Conservation (phyloP, 345 rosid genomes). For the Citrus australasica region DNA sequence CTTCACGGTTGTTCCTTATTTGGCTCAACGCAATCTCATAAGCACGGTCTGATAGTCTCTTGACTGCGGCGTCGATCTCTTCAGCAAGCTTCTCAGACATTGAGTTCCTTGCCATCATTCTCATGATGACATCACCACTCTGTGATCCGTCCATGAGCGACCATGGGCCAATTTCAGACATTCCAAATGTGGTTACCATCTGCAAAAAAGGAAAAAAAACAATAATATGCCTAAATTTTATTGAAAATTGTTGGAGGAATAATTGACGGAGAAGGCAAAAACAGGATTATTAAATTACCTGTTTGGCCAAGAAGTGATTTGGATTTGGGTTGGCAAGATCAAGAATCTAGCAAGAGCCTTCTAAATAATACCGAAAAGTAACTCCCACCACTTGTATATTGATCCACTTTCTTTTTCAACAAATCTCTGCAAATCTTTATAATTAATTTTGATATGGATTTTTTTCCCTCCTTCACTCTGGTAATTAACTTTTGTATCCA, state of each 20-base stretch:
- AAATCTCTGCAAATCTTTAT: neutral
- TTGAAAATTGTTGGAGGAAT: neutral
- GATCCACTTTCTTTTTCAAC: neutral
- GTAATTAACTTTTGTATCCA: no score
- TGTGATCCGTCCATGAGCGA: slow-evolving; percentile 86
- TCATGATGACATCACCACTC: slow-evolving; percentile 83
- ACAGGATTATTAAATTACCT: slow-evolving; percentile 37
- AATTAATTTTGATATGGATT: neutral
- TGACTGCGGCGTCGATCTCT: slow-evolving; percentile 81
- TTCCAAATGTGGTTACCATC: slow-evolving; percentile 98
- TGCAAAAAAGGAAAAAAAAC: slow-evolving; percentile 20
- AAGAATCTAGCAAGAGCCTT: neutral
- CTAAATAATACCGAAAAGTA: neutral
- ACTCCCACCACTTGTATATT: neutral
- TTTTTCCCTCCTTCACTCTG: no score
- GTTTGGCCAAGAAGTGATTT: slow-evolving; percentile 53
- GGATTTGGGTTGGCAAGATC: slow-evolving; percentile 8
- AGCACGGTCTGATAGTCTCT: slow-evolving; percentile 79
- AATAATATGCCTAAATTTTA: slow-evolving; percentile 6
- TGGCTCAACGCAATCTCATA: slow-evolving; percentile 78
- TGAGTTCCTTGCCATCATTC: slow-evolving; percentile 99
- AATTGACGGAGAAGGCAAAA: neutral
- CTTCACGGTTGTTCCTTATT: slow-evolving; percentile 87
- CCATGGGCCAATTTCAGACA: slow-evolving; percentile 99
- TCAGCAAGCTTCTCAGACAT: slow-evolving; percentile 98